Conservation (phyloP, 1,284 basidiomycete species). For the Ustilago cynodontis region DNA sequence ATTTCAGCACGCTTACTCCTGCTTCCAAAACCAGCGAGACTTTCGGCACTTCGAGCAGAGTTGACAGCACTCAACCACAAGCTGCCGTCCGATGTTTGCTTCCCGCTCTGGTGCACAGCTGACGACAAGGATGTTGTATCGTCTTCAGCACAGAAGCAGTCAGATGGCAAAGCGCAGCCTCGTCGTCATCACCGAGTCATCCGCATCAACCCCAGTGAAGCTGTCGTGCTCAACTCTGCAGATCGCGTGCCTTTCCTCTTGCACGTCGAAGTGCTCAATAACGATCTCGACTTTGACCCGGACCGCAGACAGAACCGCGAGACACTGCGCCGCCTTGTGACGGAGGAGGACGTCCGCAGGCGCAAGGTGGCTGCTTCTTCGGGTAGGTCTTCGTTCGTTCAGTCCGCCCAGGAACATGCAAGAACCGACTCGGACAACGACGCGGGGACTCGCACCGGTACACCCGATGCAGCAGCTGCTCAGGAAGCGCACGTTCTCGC, state of each 20-base stretch:
- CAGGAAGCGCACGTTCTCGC: neutral
- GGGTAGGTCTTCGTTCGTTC: conserved; percentile 26
- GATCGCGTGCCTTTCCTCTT: conserved; percentile 94
- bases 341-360: conserved; percentile 76
- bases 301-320: conserved; percentile 82
- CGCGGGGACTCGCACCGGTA: conserved; percentile 7
- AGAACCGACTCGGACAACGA: conserved; percentile 12
- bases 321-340: conserved; percentile 83
- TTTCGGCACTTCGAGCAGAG: conserved; percentile 94
- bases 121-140: conserved; percentile 45
- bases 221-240: conserved; percentile 97
- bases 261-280: conserved; percentile 89
- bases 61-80: conserved; percentile 95
- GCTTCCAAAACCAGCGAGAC: conserved; percentile 91
- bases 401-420: conserved; percentile 22
- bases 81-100: conserved; percentile 88
- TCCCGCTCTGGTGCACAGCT: conserved; percentile 89
- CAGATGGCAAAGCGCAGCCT: conserved; percentile 34
- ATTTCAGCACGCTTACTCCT: conserved; percentile 92
- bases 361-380: conserved; percentile 50
- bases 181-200: conserved; percentile 89
- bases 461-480: conserved; percentile 14
- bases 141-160: neutral
- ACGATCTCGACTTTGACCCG: conserved; percentile 95
- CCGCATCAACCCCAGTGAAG: conserved; percentile 95